phyloP scores from a whole-genome alignment of 2,329 filamentous ascomycete species.

The Ampelomyces quisqualis region DNA sequence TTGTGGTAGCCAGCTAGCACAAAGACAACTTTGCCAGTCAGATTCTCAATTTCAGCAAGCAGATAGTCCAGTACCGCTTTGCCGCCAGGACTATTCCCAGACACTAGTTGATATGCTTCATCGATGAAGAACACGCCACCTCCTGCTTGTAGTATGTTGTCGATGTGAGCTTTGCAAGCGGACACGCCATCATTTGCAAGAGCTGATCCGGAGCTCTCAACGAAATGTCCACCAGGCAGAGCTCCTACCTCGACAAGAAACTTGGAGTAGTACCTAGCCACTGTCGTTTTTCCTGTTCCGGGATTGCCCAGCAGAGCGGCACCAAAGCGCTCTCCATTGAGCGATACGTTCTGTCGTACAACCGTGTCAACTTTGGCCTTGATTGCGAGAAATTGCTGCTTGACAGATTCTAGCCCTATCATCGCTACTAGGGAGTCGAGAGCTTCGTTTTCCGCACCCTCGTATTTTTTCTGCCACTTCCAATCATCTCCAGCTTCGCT shows the following conservation, averaged over 20 bases:
- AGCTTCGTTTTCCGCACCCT: constrained; percentile 53
- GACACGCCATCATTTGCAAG: constrained; percentile 64
- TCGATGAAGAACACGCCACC: constrained; percentile 77
- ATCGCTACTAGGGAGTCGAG: constrained; percentile 68
- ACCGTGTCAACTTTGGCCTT: constrained; percentile 64
- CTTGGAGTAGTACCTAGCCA: constrained; percentile 68
- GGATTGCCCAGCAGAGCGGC: constrained; percentile 69
- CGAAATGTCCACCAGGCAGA: constrained; percentile 60
- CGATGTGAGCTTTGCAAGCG: constrained; percentile 59
- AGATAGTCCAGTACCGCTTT: constrained; percentile 68
- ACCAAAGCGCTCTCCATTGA: constrained; percentile 62
- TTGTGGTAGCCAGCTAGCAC: constrained; percentile 72
- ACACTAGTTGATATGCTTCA: constrained; percentile 73
- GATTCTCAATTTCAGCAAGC: constrained; percentile 71
- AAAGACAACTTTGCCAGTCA: constrained; percentile 68
- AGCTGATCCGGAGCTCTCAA: constrained; percentile 68
- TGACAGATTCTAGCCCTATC: constrained; percentile 67
- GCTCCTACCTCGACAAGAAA: constrained; percentile 64
- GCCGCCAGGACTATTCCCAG: constrained; percentile 59
- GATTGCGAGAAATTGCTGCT: constrained; percentile 61
- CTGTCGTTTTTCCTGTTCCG: constrained; percentile 75
- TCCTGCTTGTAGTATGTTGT: constrained; percentile 57
- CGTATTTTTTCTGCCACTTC: constrained; percentile 59
- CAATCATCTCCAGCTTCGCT: constrained; percentile 55
- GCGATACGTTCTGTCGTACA: constrained; percentile 57